Conservation (phyloP, 495 filamentous ascomycete species). For the Annulohypoxylon maeteangense region DNA sequence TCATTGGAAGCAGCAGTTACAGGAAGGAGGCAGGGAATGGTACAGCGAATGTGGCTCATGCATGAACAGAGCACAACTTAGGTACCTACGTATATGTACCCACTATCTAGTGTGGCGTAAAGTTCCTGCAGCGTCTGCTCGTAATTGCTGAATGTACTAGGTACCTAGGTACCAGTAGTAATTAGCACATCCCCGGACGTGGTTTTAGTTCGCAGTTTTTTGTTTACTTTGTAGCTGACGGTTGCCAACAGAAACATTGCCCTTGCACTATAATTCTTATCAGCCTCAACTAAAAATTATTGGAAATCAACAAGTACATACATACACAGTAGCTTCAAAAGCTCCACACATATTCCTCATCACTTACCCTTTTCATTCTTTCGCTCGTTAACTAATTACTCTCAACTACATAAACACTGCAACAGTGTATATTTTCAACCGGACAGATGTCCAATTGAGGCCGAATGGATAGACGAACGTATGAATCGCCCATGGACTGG, state of each 20-base stretch:
- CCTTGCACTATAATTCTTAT: constrained; percentile 6
- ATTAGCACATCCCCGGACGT: no score
- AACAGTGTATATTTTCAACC: constrained; percentile 4
- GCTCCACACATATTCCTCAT: background rate
- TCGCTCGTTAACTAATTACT: constrained; percentile 3
- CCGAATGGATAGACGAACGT: constrained; percentile 56
- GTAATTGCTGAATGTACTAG: no score
- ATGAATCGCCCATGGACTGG: constrained; percentile 63
- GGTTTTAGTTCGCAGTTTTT: constrained; percentile 14
- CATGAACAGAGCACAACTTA: background rate
- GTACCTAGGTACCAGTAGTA: background rate
- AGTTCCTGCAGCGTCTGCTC: no score
- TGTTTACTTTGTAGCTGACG: constrained; percentile 40
- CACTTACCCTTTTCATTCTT: background rate
- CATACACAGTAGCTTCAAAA: background rate
- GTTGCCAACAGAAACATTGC: constrained; percentile 41
- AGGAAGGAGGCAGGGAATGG: background rate
- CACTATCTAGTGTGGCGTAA: background rate
- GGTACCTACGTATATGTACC: background rate
- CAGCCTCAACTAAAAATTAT: constrained; percentile 2
- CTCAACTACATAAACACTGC: background rate
- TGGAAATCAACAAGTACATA: background rate
- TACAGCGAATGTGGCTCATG: background rate
- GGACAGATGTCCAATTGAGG: constrained; percentile 6
- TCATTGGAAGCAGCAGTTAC: background rate